A percentile compares a stretch with the other conserved stretches of the same genome.
These are phyloP conservation scores for Neofusicoccum laricinum DNA, from an alignment of 2,329 filamentous ascomycete genomes.

Conservation along the genomic window DNA sequence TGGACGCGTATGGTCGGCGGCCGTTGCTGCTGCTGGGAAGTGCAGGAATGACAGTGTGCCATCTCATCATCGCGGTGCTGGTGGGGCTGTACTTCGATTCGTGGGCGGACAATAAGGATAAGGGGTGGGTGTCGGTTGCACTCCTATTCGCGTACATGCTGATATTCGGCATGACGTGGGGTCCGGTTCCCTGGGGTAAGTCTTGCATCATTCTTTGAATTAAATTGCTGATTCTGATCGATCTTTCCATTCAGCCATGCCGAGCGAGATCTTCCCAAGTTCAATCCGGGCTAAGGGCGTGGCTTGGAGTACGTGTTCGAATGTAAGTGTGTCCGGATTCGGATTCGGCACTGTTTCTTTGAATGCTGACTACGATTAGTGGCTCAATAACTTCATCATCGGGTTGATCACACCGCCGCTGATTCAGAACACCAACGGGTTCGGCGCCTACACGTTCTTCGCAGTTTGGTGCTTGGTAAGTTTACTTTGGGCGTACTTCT, in stretches of 20 bases:
- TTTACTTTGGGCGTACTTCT: slow-evolving; percentile 35
- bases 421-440: slow-evolving; percentile 53
- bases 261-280: slow-evolving; percentile 62
- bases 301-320: slow-evolving; percentile 60
- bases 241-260: slow-evolving; percentile 32
- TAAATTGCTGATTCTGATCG: no score
- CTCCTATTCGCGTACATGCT: slow-evolving; percentile 61
- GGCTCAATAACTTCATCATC: slow-evolving; percentile 63
- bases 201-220: background rate
- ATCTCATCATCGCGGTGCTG: slow-evolving; percentile 52
- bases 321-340: slow-evolving; percentile 43
- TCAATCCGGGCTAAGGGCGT: slow-evolving; percentile 63
- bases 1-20: slow-evolving; percentile 42
- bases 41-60: slow-evolving; percentile 47
- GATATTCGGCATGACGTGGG: slow-evolving; percentile 60
- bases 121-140: slow-evolving; percentile 56
- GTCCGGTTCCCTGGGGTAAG: slow-evolving; percentile 44
- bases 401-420: slow-evolving; percentile 65
- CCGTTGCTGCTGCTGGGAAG: slow-evolving; percentile 43
- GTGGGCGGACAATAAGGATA: slow-evolving; percentile 50
- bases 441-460: slow-evolving; percentile 41
- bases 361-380: slow-evolving; percentile 28
- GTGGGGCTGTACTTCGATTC: slow-evolving; percentile 52
- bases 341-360: slow-evolving; percentile 14
- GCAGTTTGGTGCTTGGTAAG: slow-evolving; percentile 34